Base-by-base conservation (phyloP, 2,329 filamentous ascomycete genomes). In the Rhinocladiella similis region DNA sequence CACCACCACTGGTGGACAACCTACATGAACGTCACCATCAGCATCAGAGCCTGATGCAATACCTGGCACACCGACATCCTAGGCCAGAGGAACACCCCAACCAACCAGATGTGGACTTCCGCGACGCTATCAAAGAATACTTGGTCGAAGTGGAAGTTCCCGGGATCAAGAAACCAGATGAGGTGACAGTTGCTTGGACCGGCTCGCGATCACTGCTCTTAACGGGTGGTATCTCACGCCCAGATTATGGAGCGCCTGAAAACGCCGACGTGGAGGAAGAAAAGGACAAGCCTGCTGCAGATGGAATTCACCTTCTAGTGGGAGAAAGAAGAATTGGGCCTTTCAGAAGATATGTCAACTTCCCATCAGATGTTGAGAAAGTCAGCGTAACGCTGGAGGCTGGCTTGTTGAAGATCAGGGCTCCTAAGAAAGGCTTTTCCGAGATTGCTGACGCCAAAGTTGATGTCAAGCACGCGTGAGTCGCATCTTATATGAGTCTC, bases 401-500 rank as follows among this genome's bases (percentile, higher is more conserved):
- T 35, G 59, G 59, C 2, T 39, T 62, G 50, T 53, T 61, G 52
- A 63, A 63, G 58, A 61, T 61, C 38, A 48, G 52, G 18, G 55
- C 60, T 12, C 57, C 60, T 7, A 63, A 63, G 55, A 63, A 60
- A 54, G 58, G 60, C 18, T 61, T 49, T 47, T 35, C 46, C 3
- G 56, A 63, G 18, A 39, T 50, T 6, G 47, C 36, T 5, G 49
- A 48, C 20, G 25, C 60, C n/a, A 59, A 57, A 42, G 56, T 62
- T 3, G 59, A 62, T 25, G 59, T 62, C 48, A 52, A 59, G 59
- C 59, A 62, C 36, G 59, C 61, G 60, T 63, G 58, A 60, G 52
- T 55, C 50, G n/a, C 19, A 3, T 46, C 43, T 48, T 52, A 41
- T 51, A 54, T 51, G 25, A 45, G 47, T 54, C n/a, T 18, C 16